Evolutionary conservation across 352 stramenopile species (phyloP), one percentile per base, ranked within the genome.

Genomic region (Aphanomyces astaci): DNA sequence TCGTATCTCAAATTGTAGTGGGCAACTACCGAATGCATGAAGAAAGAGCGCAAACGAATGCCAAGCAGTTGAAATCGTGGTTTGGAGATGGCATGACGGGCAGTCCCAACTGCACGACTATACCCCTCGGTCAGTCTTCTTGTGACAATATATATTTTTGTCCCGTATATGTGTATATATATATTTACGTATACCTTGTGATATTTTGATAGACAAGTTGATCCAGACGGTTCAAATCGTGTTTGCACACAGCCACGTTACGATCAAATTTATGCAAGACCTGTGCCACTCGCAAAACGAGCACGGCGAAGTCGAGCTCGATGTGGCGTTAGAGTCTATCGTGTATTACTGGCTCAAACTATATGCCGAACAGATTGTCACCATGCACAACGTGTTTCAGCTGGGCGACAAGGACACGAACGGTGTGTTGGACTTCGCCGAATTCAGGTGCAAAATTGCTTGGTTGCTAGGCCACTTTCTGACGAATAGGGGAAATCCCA

Each of bases 321-420:
- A 92, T 57, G 67, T 81, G 15, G 83, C 82, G 24, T 46, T 92
- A 27, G 83, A 92, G 53, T 88, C 86, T 64, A 78, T 88, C 67
- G 87, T 89, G 81, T 82, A 75, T 55, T 81, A 89, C 69, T 92
- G 83, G 83, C 87, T 92, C 40, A 75, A 74, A 32, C 72, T 92
- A 4, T 89, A 89, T 60, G 80, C 87, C 39, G 75, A 89, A 46
- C 83, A 92, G 45, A 86, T 92, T 49, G 75, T 84, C 30, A 82
- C 88, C n/a, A 92, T 92, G 62, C 75, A 88, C 73, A 73, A 55
- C 27, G 87, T 92, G 78, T 92, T 92, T 53, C 53, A 66, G 9
- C 71, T 82, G 28, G 76, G 87, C 10, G 84, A 90, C 66, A 75
- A 74, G 15, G 88, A 92, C 48, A 79, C 79, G 9, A 82, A 89